These are phyloP conservation scores for Solanum stenotomum DNA, from an alignment of 257 asterid species.

Conservation along the genomic window DNA sequence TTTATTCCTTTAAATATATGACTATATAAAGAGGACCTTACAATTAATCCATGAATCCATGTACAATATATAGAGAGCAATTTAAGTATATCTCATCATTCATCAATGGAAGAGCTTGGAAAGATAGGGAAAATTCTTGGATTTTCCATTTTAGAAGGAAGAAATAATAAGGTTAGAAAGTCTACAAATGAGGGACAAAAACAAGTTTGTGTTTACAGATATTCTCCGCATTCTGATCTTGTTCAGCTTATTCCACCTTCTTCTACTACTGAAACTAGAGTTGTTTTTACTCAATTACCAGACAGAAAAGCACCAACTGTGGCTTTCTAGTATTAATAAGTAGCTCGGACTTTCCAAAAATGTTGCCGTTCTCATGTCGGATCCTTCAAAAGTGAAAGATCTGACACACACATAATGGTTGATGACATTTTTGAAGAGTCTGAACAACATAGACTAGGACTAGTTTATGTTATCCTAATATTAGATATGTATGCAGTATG, in stretches of 20 bases:
- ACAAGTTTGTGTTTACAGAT: not conserved
- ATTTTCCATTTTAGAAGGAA: not conserved
- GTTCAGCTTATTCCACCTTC: not conserved
- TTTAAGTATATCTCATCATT: not conserved
- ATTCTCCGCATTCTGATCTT: not conserved
- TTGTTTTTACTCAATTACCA: not conserved
- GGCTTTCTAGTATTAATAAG: not conserved
- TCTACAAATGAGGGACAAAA: not conserved
- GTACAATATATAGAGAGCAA: not conserved
- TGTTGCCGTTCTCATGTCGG: not conserved
- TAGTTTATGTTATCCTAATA: not conserved
- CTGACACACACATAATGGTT: rapidly evolving
- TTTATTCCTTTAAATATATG: not conserved
- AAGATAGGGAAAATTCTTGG: not conserved
- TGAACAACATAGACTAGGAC: not conserved
- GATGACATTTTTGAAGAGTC: not conserved
- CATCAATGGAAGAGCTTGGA: not conserved
- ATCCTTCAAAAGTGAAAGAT: not conserved
- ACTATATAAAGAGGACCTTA: not conserved
- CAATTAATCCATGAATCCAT: not conserved
- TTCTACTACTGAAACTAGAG: not conserved
- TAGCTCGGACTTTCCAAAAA: not conserved
- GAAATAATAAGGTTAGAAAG: not conserved
- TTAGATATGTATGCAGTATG: not conserved
- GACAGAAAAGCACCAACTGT: not conserved